These are phyloP conservation scores for Penicillium canariense DNA, from an alignment of 495 filamentous ascomycete genomes.

Conservation along the genomic window DNA sequence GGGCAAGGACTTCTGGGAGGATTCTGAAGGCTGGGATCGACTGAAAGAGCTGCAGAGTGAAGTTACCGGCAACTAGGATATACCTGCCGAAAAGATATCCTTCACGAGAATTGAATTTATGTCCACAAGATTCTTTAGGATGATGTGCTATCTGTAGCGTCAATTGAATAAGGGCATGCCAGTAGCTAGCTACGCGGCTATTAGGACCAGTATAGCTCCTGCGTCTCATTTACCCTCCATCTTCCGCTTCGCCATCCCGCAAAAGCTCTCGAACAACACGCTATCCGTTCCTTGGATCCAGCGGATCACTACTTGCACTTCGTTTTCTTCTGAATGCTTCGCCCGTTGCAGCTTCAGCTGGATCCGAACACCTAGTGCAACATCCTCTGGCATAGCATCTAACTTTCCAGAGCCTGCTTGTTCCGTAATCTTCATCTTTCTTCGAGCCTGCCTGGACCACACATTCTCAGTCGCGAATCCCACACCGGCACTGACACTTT, in stretches of 20 bases:
- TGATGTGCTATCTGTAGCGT: no score
- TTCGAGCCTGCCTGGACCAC: conserved; percentile 68
- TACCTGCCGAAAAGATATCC: conserved; percentile 3
- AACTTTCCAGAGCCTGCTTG: conserved; percentile 23
- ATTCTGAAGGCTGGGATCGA: conserved; percentile 62
- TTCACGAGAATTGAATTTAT: not conserved
- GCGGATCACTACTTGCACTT: conserved; percentile 49
- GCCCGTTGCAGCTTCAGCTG: conserved; percentile 31
- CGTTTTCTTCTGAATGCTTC: conserved; percentile 19
- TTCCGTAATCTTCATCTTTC: conserved; percentile 42
- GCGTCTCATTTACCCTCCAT: conserved; percentile 21
- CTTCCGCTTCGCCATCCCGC: conserved; percentile 68
- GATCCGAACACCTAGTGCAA: conserved; percentile 48
- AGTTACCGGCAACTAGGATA: conserved; percentile 34
- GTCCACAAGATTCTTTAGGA: no score
- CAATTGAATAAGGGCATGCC: no score
- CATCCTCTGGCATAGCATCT: conserved; percentile 21
- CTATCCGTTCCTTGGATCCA: conserved; percentile 78
- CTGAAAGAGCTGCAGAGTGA: conserved; percentile 52
- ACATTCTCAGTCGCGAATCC: conserved; percentile 62
- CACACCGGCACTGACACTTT: conserved; percentile 41
- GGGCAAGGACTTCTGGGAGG: conserved; percentile 83
- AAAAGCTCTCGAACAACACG: conserved; percentile 84
- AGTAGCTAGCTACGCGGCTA: no score
- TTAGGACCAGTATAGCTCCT: no score